Conservation (phyloP, 2,329 filamentous ascomycete genomes). For the Pseudocercospora crystallina region DNA sequence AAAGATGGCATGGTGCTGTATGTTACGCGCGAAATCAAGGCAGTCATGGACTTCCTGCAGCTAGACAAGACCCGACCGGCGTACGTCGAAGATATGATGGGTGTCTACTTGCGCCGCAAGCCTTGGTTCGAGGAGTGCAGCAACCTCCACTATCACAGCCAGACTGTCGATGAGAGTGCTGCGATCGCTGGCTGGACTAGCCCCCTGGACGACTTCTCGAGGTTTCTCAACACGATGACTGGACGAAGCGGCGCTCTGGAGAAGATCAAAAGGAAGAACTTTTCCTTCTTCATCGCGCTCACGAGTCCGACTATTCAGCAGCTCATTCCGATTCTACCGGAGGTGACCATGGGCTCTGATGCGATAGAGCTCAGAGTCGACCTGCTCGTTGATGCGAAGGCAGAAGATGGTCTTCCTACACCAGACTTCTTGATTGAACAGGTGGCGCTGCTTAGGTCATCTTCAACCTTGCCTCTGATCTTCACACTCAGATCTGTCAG, state of each 20-base stretch:
- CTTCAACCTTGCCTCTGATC: constrained; percentile 75
- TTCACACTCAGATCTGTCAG: constrained; percentile 85
- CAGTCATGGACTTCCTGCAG: constrained; percentile 84
- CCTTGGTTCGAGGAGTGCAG: constrained; percentile 91
- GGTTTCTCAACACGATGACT: constrained; percentile 69
- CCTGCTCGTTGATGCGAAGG: constrained; percentile 71
- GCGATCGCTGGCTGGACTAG: constrained; percentile 35
- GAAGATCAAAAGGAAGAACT: constrained; percentile 61
- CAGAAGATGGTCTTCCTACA: constrained; percentile 57
- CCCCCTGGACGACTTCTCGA: constrained; percentile 61
- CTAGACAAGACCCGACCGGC: constrained; percentile 88
- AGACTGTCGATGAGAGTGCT: constrained; percentile 52
- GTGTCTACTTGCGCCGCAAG: constrained; percentile 84
- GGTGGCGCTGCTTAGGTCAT: constrained; percentile 72
- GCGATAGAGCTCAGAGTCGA: constrained; percentile 95
- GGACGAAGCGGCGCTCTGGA: constrained; percentile 58
- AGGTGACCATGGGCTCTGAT: constrained; percentile 80
- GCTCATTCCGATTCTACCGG: constrained; percentile 64
- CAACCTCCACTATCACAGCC: constrained; percentile 90
- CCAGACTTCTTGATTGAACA: constrained; percentile 79
- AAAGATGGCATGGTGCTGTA: constrained; percentile 82
- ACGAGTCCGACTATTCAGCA: constrained; percentile 74
- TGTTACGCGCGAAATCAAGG: constrained; percentile 81
- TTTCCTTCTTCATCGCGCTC: constrained; percentile 90
- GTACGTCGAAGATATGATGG: constrained; percentile 88